These are phyloP conservation scores for Rosellinia necatrix DNA, from an alignment of 2,329 filamentous ascomycete genomes.

Conservation along the genomic window DNA sequence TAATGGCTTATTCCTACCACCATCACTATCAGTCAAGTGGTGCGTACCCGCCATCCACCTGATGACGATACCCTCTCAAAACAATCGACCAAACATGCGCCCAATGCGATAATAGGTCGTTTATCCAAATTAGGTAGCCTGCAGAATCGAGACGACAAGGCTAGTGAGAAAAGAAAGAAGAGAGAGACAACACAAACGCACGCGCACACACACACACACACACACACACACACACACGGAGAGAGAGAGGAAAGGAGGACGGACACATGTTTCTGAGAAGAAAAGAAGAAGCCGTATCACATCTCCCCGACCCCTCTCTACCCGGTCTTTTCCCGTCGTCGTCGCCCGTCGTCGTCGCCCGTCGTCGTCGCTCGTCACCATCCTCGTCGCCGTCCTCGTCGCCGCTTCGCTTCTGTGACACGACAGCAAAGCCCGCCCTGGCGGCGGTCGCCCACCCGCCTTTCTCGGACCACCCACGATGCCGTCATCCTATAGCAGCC, in stretches of 20 bases:
- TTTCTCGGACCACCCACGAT: constrained; percentile 41
- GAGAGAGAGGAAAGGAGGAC: background rate
- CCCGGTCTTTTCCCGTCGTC: background rate
- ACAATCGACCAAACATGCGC: background rate
- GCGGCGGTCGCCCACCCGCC: constrained; percentile 27
- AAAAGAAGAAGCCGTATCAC: background rate
- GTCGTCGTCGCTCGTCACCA: background rate
- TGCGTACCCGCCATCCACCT: background rate
- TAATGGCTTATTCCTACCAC: background rate
- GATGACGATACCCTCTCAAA: constrained; percentile 1
- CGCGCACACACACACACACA: no score
- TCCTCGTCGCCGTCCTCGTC: background rate
- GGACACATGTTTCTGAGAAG: background rate
- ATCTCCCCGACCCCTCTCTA: background rate
- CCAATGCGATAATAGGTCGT: constrained; percentile 1
- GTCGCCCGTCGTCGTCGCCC: no score
- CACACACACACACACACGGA: no score
- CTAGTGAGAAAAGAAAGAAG: background rate
- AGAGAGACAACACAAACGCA: no score
- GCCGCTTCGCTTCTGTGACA: constrained; percentile 12
- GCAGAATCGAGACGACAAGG: no score
- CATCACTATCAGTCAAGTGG: background rate
- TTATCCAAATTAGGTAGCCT: no score
- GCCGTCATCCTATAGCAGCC: constrained; percentile 36
- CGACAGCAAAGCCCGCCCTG: constrained; percentile 22